Base-by-base conservation (phyloP, 2,329 filamentous ascomycete genomes). In the Didymella exigua region DNA sequence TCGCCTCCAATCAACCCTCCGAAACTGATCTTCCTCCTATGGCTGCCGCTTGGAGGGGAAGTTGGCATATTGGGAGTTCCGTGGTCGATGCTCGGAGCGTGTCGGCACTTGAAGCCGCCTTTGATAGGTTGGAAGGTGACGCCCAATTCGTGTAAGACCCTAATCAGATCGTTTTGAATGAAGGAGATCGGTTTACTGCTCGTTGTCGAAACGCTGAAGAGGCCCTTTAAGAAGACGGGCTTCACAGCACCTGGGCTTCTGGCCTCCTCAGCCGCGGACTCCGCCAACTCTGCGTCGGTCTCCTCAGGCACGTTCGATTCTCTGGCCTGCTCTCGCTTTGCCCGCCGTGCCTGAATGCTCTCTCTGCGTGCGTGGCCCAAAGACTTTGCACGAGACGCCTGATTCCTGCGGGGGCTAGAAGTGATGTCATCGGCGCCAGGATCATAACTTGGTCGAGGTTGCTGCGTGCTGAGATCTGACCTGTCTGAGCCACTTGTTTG, bases 191-290 rank as follows among this genome's bases (percentile, higher is more conserved):
- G 91, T 71, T 96, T 96, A 70, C 88, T 95, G 54, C 92, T 97
- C 6, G 95, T 99, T 0, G 95, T 99, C 4, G 91, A 96, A 49
- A 98, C 95, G 68, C 93, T 98, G 78, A 99, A 98, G 16, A 99
- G 82, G 4, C 95, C 95, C 76, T 98, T 99, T 53, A 99, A 84
- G 74, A 89, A 98, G 3, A 98, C 95, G 0, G 95, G 95, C 74
- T 96, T 97, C 48, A 93, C 88, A 57, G 93, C 85, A 63, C 96
- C 91, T 5, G 89, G 87, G 63, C 85, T 88, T 21, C 77, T 75
- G 19, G 61, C 86, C 58, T 86, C 83, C 29, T 76, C 74, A 29
- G 82, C 81, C 16, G 81, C 71, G 23, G 77, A 79, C 54, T 82
- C 81, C 1, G 79, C 78, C 23, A 91, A 78, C 53, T 97, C 92